Base-by-base conservation (phyloP, 2,329 filamentous ascomycete genomes). In the Xylariaceae sp. region DNA sequence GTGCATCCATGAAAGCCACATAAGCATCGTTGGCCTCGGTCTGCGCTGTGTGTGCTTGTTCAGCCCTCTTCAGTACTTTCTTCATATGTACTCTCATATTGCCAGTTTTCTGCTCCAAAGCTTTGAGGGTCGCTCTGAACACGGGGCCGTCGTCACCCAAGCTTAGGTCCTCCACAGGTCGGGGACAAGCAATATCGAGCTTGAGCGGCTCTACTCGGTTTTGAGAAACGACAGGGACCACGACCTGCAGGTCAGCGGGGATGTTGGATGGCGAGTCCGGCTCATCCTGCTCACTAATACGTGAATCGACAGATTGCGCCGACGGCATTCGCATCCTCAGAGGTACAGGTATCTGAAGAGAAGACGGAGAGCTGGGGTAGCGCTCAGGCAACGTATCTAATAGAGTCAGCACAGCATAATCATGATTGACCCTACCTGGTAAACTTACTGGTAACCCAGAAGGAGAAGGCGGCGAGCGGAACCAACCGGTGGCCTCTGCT, bases 21-120 rank as follows among this genome's bases (percentile, higher is more conserved):
- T 95, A 86, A 4, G 91, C 86, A 51, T 95, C 89, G 68, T 97
- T 99, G 70, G 89, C 92, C 59, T 87, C 84, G 2, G 79, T 77
- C 69, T 96, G 92, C 2, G 91, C 85, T 51, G 83, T 75, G 63
- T 95, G 82, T 12, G 91, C 91, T 5, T 89, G 86, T 67, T 97
- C 94, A n/a, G 94, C 94, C 67, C 87, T 89, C 69, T 94, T 95
- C 62, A 99, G 76, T 6, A 99, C 88, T 67, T 94, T 95, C 72
- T 99, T 99, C 85, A 97, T 96, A 63, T 92, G 89, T 27, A 83
- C 79, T 55, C 91, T 86, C 88, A 99, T 94, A 64, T 88, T 95
- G 43, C 91, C 89, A 0, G 92, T 99, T 76, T 96, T 97, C 68
- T 96, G 91, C 71, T 99, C 94, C 31, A 97, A 75, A 0, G 91